A percentile compares a stretch with the other conserved stretches of the same genome.
Conservation (phyloP, 768 basidiomycete species). For the Exidia glandulosa region DNA sequence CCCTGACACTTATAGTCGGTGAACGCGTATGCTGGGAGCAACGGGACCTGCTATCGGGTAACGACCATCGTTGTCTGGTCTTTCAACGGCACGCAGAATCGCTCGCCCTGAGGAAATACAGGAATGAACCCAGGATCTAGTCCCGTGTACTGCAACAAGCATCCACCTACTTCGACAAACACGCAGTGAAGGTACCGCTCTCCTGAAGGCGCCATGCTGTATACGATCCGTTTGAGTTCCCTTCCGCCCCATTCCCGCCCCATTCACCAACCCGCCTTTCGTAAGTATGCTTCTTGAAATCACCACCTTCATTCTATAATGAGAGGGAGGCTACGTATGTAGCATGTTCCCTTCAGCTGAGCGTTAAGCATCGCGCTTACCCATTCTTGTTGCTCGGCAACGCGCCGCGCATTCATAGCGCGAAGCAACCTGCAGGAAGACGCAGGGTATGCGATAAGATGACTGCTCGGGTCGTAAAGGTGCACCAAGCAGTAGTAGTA, state of each 20-base stretch:
- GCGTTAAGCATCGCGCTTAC: no score
- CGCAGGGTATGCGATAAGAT: no score
- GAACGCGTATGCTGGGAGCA: slow-evolving; percentile 4
- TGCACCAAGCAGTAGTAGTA: no score
- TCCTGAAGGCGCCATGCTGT: background rate
- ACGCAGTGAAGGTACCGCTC: background rate
- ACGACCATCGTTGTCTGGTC: background rate
- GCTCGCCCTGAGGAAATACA: background rate
- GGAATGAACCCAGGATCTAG: background rate
- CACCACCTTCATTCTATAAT: no score
- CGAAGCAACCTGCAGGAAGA: no score
- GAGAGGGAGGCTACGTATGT: no score
- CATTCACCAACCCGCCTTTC: no score
- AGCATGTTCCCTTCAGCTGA: no score
- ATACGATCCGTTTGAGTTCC: background rate
- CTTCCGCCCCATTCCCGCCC: background rate
- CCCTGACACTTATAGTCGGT: slow-evolving; percentile 6
- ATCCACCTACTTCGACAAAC: background rate
- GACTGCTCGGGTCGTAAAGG: no score
- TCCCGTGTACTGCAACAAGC: background rate
- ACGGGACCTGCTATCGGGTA: background rate
- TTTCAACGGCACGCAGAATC: background rate
- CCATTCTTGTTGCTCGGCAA: no score
- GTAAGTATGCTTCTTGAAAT: no score
- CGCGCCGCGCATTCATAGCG: no score